A percentile compares a stretch with the other conserved stretches of the same genome.
These are phyloP conservation scores for Xylariaceae sp. DNA, from an alignment of 2,329 filamentous ascomycete genomes.

Conservation along the genomic window DNA sequence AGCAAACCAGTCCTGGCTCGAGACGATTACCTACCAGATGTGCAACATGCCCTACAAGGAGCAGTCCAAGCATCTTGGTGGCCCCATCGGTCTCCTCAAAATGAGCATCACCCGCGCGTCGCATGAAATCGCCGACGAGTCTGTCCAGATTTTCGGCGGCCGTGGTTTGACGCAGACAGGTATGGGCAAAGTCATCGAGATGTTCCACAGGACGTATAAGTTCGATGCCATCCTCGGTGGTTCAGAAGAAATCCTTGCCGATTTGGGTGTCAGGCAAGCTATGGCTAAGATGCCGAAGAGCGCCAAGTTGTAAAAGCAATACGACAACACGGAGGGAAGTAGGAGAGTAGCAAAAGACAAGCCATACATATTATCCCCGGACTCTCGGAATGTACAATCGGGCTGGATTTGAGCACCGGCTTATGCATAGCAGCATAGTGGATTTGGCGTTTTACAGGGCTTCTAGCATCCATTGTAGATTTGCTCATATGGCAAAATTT, in stretches of 20 bases:
- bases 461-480: too few species aligned
- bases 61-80: constrained; percentile 72
- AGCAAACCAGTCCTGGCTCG: constrained; percentile 82
- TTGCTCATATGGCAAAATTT: too few species aligned
- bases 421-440: too few species aligned
- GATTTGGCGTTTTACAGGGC: too few species aligned
- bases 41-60: constrained; percentile 76
- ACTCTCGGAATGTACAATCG: too few species aligned
- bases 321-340: background rate
- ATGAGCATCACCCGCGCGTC: constrained; percentile 73
- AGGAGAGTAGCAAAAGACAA: too few species aligned
- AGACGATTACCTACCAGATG: constrained; percentile 85
- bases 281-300: constrained; percentile 77
- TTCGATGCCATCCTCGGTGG: constrained; percentile 77
- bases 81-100: constrained; percentile 81
- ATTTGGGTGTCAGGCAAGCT: constrained; percentile 79
- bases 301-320: constrained; percentile 62
- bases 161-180: constrained; percentile 75
- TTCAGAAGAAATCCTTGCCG: constrained; percentile 77
- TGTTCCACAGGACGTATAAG: constrained; percentile 82
- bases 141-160: constrained; percentile 83
- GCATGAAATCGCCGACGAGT: constrained; percentile 80
- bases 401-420: too few species aligned
- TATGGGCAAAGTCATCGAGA: constrained; percentile 80
- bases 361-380: too few species aligned